These are phyloP conservation scores for thale cress (Arabidopsis thaliana) DNA, from an alignment of 345 rosid species.

Conservation along the genomic window DNA sequence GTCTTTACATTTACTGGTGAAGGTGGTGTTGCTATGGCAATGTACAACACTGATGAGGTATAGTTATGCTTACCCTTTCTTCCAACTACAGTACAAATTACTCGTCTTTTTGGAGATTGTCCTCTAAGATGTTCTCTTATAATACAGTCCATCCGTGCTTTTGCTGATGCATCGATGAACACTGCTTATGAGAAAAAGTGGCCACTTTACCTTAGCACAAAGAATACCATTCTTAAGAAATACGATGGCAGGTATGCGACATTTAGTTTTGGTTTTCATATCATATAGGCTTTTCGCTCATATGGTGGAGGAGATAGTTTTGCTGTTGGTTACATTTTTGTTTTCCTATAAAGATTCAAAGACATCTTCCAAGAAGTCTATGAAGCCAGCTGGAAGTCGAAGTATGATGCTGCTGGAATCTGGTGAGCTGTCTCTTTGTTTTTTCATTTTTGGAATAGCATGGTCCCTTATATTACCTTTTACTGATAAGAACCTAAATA, in stretches of 20 bases:
- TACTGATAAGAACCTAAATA: not conserved
- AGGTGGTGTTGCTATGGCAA: conserved; percentile 90
- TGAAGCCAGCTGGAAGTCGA: conserved; percentile 88
- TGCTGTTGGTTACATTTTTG: conserved; percentile 20
- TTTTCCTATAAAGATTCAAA: conserved; percentile 71
- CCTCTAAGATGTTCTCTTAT: conserved; percentile 4
- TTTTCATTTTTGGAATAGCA: not conserved
- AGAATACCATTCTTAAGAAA: conserved; percentile 97
- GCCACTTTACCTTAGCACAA: conserved; percentile 99
- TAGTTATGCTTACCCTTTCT: conserved; percentile 9
- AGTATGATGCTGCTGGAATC: conserved; percentile 94
- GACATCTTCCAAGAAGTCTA: conserved; percentile 98
- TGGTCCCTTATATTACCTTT: conserved; percentile 17
- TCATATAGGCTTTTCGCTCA: not conserved
- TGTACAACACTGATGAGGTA: conserved; percentile 99
- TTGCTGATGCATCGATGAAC: conserved; percentile 96
- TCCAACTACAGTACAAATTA: not conserved
- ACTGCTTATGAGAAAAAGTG: conserved; percentile 91
- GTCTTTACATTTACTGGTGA: conserved; percentile 87
- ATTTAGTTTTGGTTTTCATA: conserved; percentile 8
- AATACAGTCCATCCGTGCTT: conserved; percentile 75
- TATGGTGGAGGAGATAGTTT: no score
- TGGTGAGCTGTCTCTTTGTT: conserved; percentile 55
- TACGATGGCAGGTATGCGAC: conserved; percentile 90
- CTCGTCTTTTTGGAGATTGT: conserved; percentile 14